phyloP scores from a whole-genome alignment of 148 eudicot genomes.

The Diospyros kaki region DNA sequence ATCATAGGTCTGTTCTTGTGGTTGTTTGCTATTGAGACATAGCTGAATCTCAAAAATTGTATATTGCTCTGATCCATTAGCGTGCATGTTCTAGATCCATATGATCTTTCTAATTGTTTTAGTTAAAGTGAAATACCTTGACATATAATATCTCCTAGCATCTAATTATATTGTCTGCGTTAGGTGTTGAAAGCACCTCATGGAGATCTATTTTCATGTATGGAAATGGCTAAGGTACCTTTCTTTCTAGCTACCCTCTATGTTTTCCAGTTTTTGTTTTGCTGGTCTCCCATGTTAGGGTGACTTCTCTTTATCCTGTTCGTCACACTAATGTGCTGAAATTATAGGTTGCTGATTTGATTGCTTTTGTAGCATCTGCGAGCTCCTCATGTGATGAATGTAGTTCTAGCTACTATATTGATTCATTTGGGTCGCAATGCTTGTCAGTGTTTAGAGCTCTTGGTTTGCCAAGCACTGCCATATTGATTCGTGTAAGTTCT shows the following conservation, averaged over 20 bases:
- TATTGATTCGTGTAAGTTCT: constrained; percentile 77
- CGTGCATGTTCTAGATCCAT: neutral
- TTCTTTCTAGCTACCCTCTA: neutral
- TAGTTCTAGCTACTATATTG: constrained; percentile 44
- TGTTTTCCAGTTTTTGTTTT: neutral
- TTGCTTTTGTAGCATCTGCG: constrained; percentile 89
- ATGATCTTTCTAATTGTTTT: neutral
- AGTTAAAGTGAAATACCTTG: neutral
- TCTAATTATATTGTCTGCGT: neutral
- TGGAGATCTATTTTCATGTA: constrained; percentile 75
- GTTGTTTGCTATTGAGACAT: neutral
- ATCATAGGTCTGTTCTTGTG: neutral
- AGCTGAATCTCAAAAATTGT: neutral
- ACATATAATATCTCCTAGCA: neutral
- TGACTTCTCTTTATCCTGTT: neutral
- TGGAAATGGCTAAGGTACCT: constrained; percentile 95
- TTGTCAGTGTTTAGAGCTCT: constrained; percentile 85
- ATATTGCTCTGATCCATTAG: neutral
- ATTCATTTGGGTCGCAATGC: constrained; percentile 88
- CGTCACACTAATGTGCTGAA: constrained; percentile 4
- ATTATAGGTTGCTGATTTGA: constrained; percentile 85
- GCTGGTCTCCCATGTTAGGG: neutral
- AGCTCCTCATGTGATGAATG: constrained; percentile 47
- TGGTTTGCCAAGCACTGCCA: constrained; percentile 78
- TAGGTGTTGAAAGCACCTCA: constrained; percentile 93